Conservation (phyloP, 768 basidiomycete species). For the Boletus pseudo-olivaceus region DNA sequence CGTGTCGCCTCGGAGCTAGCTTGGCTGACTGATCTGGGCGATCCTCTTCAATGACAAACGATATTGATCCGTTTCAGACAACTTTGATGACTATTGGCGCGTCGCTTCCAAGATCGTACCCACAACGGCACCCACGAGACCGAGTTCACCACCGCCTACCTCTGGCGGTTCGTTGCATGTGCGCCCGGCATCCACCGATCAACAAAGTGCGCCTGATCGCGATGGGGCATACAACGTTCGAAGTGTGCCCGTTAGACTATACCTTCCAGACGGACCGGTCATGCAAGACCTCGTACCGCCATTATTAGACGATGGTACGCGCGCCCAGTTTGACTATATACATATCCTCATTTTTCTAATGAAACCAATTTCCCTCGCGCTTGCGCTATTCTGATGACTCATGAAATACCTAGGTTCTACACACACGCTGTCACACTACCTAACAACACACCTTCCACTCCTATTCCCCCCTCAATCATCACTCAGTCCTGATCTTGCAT, state of each 20-base stretch:
- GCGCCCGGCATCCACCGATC: conserved; percentile 64
- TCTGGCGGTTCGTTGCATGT: conserved; percentile 56
- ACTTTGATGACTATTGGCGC: conserved; percentile 93
- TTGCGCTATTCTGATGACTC: not conserved
- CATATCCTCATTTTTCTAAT: not conserved
- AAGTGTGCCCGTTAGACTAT: conserved; percentile 85
- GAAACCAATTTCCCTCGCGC: not conserved
- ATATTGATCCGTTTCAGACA: conserved; percentile 53
- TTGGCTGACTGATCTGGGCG: conserved; percentile 21
- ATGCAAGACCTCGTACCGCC: conserved; percentile 89
- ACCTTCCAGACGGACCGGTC: conserved; percentile 86
- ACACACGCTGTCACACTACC: conserved; percentile 64
- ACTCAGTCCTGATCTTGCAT: conserved; percentile 54
- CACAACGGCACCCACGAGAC: conserved; percentile 59
- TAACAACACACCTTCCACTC: conserved; percentile 73
- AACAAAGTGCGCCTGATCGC: conserved; percentile 50
- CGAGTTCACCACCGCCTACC: conserved; percentile 52
- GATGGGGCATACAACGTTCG: conserved; percentile 87
- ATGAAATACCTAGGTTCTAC: conserved; percentile 52
- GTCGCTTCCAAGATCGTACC: conserved; percentile 93
- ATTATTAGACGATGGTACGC: conserved; percentile 69
- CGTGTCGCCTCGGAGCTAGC: conserved; percentile 11
- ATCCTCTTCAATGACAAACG: conserved; percentile 12
- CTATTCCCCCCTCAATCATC: conserved; percentile 62
- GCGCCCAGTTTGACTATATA: not conserved